Evolutionary conservation across 2,329 filamentous ascomycete species (phyloP), one percentile per base, ranked within the genome.

Genomic region (Microsporum ferrugineum): DNA sequence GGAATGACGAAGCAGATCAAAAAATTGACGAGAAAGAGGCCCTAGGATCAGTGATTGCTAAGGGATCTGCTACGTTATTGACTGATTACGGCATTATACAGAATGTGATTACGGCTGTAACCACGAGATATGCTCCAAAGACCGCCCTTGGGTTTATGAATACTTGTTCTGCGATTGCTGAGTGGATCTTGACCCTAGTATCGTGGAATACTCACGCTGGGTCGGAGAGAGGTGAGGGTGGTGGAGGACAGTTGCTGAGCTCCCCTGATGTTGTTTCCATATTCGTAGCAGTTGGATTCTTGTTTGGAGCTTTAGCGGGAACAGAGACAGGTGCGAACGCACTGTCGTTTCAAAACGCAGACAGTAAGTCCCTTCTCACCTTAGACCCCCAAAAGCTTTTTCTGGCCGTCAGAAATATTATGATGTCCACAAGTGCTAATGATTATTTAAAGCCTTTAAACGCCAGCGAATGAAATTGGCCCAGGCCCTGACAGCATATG

Each of bases 1-100:
- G 41, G 8, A 57, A 57, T 12, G 23, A 51, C 23, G 27, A 14
- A 5, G n/a, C 5, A 27, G 14, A 34, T 29, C 55, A 14, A 31
- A 29, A 38, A 6, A 17, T 41, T 38, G 58, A 60, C 17, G 23
- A 56, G 43, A 47, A 58, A 8, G 53, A 56, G 17, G 10, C 58
- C 12, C 17, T 23, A 12, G 57, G 63, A 14, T 36, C 39, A 29
- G 17, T 12, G 29, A 39, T 1, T 27, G n/a, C 36, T 12, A 41
- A 43, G 41, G 12, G n/a, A 27, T 6, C 49, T 14, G 66, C 62
- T 33, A 76, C 73, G 0, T 64, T 77, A 1, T 75, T 76, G 73
- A 75, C 72, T 0, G 75, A 76, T 65, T 75, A 73, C 45, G 70
- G 72, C 55, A 70, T 76, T 61, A 70, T 76, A 38, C 74, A 76